These are phyloP conservation scores for Aspergillus awamori DNA, from an alignment of 2,329 filamentous ascomycete species.

Conservation along the genomic window DNA sequence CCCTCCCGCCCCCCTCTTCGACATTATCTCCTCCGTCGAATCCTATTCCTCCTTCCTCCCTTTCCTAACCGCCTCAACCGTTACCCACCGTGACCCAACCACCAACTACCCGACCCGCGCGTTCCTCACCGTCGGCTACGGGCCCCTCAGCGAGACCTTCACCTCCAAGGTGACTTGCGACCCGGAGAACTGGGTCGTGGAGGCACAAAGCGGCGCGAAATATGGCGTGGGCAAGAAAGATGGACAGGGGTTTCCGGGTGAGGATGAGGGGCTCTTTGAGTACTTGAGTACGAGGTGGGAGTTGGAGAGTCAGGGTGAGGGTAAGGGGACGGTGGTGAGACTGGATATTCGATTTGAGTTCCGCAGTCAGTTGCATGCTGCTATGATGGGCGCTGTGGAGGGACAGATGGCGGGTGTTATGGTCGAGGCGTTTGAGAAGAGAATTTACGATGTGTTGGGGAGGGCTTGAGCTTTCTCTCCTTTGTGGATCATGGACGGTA, in stretches of 20 bases:
- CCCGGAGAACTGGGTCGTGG: conserved; percentile 66
- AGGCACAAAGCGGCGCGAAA: conserved; percentile 62
- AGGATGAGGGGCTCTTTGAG: conserved; percentile 54
- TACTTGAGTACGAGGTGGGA: conserved; percentile 50
- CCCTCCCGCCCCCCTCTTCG: conserved; percentile 70
- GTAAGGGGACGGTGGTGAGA: conserved; percentile 68
- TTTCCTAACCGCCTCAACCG: conserved; percentile 76
- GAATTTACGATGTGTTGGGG: conserved; percentile 64
- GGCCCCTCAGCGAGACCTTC: conserved; percentile 80
- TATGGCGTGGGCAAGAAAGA: conserved; percentile 61
- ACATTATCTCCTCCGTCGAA: conserved; percentile 83
- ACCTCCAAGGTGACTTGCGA: conserved; percentile 78
- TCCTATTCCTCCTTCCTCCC: conserved; percentile 87
- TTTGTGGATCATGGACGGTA: neutral
- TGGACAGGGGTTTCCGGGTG: conserved; percentile 33
- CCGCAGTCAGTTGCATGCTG: conserved; percentile 82
- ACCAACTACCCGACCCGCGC: conserved; percentile 67
- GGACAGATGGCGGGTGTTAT: conserved; percentile 83
- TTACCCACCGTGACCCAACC: conserved; percentile 70
- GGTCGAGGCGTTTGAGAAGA: conserved; percentile 89
- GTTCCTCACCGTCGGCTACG: conserved; percentile 82
- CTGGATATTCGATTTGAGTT: conserved; percentile 82
- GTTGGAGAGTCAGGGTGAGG: conserved; percentile 31
- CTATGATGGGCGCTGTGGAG: conserved; percentile 78
- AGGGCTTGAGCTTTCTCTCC: neutral